Evolutionary conservation across 2,329 filamentous ascomycete genomes (phyloP), one percentile per base, ranked within the genome.

Genomic region (Cladophialophora psammophila): DNA sequence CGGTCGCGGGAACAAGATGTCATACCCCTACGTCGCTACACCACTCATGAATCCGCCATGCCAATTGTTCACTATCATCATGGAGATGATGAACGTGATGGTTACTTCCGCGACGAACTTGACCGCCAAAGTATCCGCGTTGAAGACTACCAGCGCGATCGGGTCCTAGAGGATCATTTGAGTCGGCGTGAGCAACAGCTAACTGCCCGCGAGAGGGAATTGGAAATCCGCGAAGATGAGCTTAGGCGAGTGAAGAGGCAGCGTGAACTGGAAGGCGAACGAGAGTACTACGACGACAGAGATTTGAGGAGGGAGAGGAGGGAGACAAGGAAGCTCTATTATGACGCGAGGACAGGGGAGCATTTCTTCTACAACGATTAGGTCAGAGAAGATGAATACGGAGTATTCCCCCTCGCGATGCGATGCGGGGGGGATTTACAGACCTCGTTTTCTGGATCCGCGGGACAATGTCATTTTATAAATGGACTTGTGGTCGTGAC

Each of bases 61-160:
- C 67, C 67, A 26, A 56, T 69, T 15, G 50, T 66, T 32, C 60
- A 54, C 57, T 63, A 63, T 32, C 67, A 63, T 1, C 15, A 55
- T 8, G 8, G 53, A 18, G 40, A 56, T 18, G 63, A 66, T n/a
- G 67, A 69, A 18, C 42, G 18, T 12, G 67, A 69, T n/a, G 8
- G 40, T 5, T 61, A 60, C 53, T 60, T 54, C 38, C 67, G 50
- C 18, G 64, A 69, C 13, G 60, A 60, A 15, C 42, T 69, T 12
- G 67, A 69, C 40, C 35, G 56, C 31, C 60, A 58, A 18, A 66
- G 64, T 36, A 32, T 50, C 45, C 61, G 58, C 5, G 53, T 60
- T 35, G 67, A 69, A 36, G 50, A 63, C 50, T 69, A 69, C 34
- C 64, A 69, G 35, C 67, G 67, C 9, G 64, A 66, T 7, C 60